Base-by-base conservation (phyloP, 805 yeast genomes). In the Zygotorulaspora chibaensis region DNA sequence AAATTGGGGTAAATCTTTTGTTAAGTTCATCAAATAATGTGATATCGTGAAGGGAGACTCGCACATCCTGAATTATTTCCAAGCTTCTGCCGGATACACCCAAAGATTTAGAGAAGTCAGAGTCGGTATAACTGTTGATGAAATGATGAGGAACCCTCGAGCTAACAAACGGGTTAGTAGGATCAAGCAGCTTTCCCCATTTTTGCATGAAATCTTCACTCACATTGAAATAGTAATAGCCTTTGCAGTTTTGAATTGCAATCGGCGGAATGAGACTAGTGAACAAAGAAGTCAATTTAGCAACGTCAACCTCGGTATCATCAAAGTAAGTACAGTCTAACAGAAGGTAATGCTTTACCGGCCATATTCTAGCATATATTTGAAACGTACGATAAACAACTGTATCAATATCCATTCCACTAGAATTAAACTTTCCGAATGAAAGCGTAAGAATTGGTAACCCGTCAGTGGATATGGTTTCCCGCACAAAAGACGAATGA, bases 401-500 rank as follows among this genome's bases (percentile, higher is more conserved):
- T 3, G 77, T 66, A 36, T 84, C 83, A 0, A 73, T 59, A 36
- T 75, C 77, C 11, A 61, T 38, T 8, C 62, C 63, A 10, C 60
- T 62, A 5, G 59, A 58, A 31, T 59, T 50, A 31, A 77, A 68
- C 15, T 73, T 63, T 7, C 60, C 56, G 51, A 73, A 71, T 35
- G 78, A 76, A 20, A 84, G 54, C 2, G 83, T 79, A 23, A 85
- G 67, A 16, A 81, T 73, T 1, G 93, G 95, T 0, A 79, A 65
- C 11, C 95, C 95, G 58, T 86, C 95, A 31, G 75, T 71, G 30
- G 84, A 79, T 12, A 84, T 77, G 1, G 85, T 79, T 51, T 80
- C 87, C 42, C 77, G 80, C 9, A 85, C 72, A 30, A 82, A 67
- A 0, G 73, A 68, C 11, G 65, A 55, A 12, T 76, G 44, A 3